Base-by-base conservation (phyloP, 2,329 filamentous ascomycete genomes). In the Xylaria sp. region DNA sequence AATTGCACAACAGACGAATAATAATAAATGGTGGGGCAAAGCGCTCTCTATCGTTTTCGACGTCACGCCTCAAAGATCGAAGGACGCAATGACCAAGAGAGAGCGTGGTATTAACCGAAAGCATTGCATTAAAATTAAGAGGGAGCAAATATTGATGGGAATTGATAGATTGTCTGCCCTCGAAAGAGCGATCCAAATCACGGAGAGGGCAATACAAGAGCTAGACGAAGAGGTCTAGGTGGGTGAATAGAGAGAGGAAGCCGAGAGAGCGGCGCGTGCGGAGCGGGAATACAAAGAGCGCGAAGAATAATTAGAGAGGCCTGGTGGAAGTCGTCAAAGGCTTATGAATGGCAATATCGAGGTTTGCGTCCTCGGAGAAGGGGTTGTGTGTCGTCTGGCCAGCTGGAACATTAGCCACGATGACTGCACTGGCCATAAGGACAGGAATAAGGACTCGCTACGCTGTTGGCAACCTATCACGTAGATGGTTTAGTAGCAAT, bases 221-320 rank as follows among this genome's bases (percentile, higher is more conserved):
- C 30, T 65, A 8, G 50, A 60, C 32, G 36, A 48, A 36, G 36
- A 65, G 28, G 56, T 23, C 0, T 10, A 18, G 12, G 12, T 9
- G 13, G 45, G 58, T 5, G 61, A 64, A 58, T 34, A 20, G 45
- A 45, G 20, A 25, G 39, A 58, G n/a, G 43, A 52, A 12, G 34
- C 32, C 25, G 43, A 58, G 25, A 32, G 53, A 32, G 41, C 34
- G 20, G 39, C 60, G 13, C 48, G 20, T 6, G 4, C 12, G 20
- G 28, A 48, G 6, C 13, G 43, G 32, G 59, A 20, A 23, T 43
- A 30, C 13, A 25, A 45, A 28, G 36, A 52, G 34, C 23, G 43
- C 15, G 23, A 20, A 5, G 50, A 43, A 9, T 48, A 56, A 10
- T 13, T 25, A 23, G 41, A 39, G 30, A 52, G 34, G 18, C 13